phyloP scores from a whole-genome alignment of 2,329 filamentous ascomycete species.

The Corynespora cassiicola region DNA sequence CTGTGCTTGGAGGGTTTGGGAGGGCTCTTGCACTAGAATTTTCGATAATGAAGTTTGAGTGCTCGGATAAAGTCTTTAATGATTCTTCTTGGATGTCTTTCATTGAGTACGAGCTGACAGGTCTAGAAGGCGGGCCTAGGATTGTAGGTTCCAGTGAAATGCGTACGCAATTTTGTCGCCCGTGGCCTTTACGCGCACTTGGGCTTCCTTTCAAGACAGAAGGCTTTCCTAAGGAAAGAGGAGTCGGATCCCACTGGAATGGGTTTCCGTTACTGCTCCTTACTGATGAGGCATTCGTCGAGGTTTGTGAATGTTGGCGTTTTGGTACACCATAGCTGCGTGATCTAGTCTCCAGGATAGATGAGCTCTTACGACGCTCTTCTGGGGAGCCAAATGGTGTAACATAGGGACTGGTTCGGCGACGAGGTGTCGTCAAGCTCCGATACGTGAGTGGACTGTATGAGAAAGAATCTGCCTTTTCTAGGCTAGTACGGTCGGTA shows the following conservation, averaged over 20 bases:
- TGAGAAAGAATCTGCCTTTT: conserved; percentile 40
- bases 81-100: conserved; percentile 49
- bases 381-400: conserved; percentile 50
- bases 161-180: conserved; percentile 53
- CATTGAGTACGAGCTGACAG: conserved; percentile 43
- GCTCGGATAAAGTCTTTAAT: conserved; percentile 16
- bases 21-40: conserved; percentile 25
- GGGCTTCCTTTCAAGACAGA: conserved; percentile 54
- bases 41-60: conserved; percentile 15
- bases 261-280: conserved; percentile 54
- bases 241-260: conserved; percentile 52
- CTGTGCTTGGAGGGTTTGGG: conserved; percentile 33
- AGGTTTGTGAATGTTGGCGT: conserved; percentile 48
- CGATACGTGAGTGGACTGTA: conserved; percentile 27
- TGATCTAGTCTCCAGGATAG: conserved; percentile 37
- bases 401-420: conserved; percentile 40
- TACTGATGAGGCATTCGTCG: conserved; percentile 42
- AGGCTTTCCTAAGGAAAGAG: conserved; percentile 45
- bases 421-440: conserved; percentile 43
- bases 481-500: conserved; percentile 43
- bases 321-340: conserved; percentile 39
- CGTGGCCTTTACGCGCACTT: conserved; percentile 51
- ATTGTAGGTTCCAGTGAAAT: conserved; percentile 52
- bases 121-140: conserved; percentile 44
- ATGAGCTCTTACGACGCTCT: conserved; percentile 32